phyloP scores from a whole-genome alignment of 2,329 filamentous ascomycete species.

The Sarocladium strictum region DNA sequence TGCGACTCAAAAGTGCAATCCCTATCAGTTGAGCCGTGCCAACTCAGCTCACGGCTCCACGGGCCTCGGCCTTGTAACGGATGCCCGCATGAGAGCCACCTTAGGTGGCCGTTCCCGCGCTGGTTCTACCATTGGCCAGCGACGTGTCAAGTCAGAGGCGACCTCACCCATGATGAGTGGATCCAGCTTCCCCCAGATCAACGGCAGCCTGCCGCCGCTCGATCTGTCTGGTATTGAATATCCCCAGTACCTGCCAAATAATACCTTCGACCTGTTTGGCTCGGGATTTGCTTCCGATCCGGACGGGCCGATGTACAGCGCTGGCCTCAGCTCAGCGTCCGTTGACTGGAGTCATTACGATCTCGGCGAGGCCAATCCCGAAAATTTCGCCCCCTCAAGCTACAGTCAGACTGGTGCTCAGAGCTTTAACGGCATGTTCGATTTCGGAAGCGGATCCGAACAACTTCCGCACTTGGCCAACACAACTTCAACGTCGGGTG shows the following conservation, averaged over 20 bases:
- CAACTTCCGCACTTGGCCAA: slow-evolving; percentile 49
- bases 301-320: slow-evolving; percentile 56
- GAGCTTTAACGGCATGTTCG: slow-evolving; percentile 45
- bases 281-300: slow-evolving; percentile 41
- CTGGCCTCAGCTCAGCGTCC: slow-evolving; percentile 50
- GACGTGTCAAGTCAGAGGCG: slow-evolving; percentile 55
- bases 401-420: slow-evolving; percentile 47
- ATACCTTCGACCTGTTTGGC: slow-evolving; percentile 47
- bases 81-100: not conserved
- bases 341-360: slow-evolving; percentile 43
- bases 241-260: slow-evolving; percentile 39
- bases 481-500: slow-evolving; percentile 57
- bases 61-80: slow-evolving; percentile 30
- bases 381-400: slow-evolving; percentile 46
- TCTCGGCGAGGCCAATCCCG: slow-evolving; percentile 35
- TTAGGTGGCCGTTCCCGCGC: slow-evolving; percentile 5
- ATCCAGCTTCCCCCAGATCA: slow-evolving; percentile 45
- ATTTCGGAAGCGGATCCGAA: slow-evolving; percentile 47
- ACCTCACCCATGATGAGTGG: slow-evolving; percentile 51
- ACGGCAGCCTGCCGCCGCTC: slow-evolving; percentile 47
- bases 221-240: slow-evolving; percentile 53
- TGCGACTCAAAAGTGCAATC: slow-evolving; percentile 54
- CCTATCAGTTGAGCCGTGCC: slow-evolving; percentile 54
- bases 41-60: slow-evolving; percentile 50
- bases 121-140: slow-evolving; percentile 31